Evolutionary conservation across 192 early-diverging fungal species (phyloP).

Genomic region (Piromyces finnis): DNA sequence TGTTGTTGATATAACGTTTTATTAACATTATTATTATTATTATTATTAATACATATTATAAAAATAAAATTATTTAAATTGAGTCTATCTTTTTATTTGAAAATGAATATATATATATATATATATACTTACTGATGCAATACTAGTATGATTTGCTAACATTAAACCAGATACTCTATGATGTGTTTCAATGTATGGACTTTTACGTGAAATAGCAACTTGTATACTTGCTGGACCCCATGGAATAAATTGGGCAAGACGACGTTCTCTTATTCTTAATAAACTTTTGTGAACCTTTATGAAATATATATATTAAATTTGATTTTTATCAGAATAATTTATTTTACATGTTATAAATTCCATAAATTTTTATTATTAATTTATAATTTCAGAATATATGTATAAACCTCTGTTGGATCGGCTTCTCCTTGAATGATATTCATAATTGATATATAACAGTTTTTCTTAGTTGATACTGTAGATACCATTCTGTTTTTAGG

Average conservation of each 20-base stretch:
- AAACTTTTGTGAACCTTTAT: slow-evolving; percentile 88
- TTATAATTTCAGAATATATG: too few relatives aligned
- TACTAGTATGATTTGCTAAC: slow-evolving; percentile 96
- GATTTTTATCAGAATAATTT: too few relatives aligned
- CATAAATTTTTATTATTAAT: too few relatives aligned
- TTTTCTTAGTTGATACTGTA: slow-evolving; percentile 70
- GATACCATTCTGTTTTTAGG: slow-evolving; percentile 97
- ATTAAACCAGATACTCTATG: slow-evolving; percentile 94
- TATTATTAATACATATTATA: too few relatives aligned
- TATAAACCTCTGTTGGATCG: slow-evolving; percentile 79
- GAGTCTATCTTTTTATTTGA: too few relatives aligned
- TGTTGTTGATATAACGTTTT: too few relatives aligned
- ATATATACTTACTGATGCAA: slow-evolving; percentile 40
- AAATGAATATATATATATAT: slow-evolving; percentile 4
- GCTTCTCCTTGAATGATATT: slow-evolving; percentile 99
- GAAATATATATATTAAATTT: too few relatives aligned
- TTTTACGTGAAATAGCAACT: slow-evolving; percentile 84
- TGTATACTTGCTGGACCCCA: slow-evolving; percentile 99
- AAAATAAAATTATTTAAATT: too few relatives aligned
- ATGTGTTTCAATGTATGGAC: slow-evolving; percentile 77
- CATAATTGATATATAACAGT: slow-evolving; percentile 92
- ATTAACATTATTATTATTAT: too few relatives aligned
- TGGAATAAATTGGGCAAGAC: slow-evolving; percentile 91
- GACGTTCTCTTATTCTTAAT: slow-evolving; percentile 80
- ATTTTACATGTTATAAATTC: too few relatives aligned